Conservation (phyloP, 1,284 basidiomycete species). For the Malassezia vespertilionis region DNA sequence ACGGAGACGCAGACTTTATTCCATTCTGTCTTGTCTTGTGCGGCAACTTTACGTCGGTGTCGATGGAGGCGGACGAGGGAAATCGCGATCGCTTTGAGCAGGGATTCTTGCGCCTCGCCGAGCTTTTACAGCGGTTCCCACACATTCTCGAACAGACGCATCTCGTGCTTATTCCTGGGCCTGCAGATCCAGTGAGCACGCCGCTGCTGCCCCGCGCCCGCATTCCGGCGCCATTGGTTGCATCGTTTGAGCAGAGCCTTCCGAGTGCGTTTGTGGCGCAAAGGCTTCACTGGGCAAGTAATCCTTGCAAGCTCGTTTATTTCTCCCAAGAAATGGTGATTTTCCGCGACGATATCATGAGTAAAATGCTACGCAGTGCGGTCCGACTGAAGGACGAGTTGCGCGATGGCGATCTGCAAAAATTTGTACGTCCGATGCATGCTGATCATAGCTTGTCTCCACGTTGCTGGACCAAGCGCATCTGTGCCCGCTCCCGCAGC, state of each 20-base stretch:
- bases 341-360: slow-evolving; percentile 85
- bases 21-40: slow-evolving; percentile 74
- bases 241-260: slow-evolving; percentile 21
- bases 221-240: slow-evolving; percentile 58
- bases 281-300: slow-evolving; percentile 59
- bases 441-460: slow-evolving; percentile 31
- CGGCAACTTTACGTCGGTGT: slow-evolving; percentile 80
- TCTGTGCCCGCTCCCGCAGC: slow-evolving; percentile 66
- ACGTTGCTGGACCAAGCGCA: slow-evolving; percentile 51
- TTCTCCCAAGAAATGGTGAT: slow-evolving; percentile 92
- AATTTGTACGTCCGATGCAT: slow-evolving; percentile 26
- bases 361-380: slow-evolving; percentile 75
- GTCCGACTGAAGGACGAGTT: slow-evolving; percentile 34
- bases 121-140: slow-evolving; percentile 70
- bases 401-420: slow-evolving; percentile 31
- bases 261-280: slow-evolving; percentile 10
- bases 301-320: slow-evolving; percentile 89
- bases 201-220: slow-evolving; percentile 62
- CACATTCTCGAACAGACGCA: slow-evolving; percentile 65
- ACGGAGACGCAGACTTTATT: slow-evolving; percentile 73
- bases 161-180: slow-evolving; percentile 88
- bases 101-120: slow-evolving; percentile 72
- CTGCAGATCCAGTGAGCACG: slow-evolving; percentile 62
- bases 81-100: slow-evolving; percentile 73
- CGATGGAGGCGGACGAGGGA: slow-evolving; percentile 58